phyloP scores from a whole-genome alignment of 1,284 basidiomycete species.

The Leccinum laetum region DNA sequence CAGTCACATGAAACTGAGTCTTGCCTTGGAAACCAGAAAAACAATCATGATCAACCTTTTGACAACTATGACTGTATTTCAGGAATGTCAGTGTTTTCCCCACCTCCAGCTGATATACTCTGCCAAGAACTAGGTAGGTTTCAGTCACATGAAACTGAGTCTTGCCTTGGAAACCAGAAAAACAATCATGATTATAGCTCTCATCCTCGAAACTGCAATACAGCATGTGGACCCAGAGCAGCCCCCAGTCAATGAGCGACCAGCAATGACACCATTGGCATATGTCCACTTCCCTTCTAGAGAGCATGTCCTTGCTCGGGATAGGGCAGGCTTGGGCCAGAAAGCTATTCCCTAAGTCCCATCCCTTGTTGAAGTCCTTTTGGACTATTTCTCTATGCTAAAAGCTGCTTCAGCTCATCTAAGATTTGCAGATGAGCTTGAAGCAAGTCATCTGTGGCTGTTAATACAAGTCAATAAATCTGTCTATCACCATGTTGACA shows the following conservation, averaged over 20 bases:
- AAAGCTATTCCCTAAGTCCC: slow-evolving; percentile 39
- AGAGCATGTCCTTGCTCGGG: no score
- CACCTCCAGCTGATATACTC: no score
- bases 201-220: slow-evolving; percentile 48
- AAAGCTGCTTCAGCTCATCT: slow-evolving; percentile 35
- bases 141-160: no score
- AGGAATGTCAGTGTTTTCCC: no score
- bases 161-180: no score
- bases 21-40: no score
- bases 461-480: slow-evolving; percentile 42
- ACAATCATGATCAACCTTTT: no score
- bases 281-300: no score
- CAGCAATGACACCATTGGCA: slow-evolving; percentile 36
- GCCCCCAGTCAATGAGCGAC: slow-evolving; percentile 46
- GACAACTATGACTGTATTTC: no score
- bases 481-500: slow-evolving; percentile 53
- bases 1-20: no score
- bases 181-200: no score
- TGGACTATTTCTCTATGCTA: slow-evolving; percentile 49
- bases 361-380: slow-evolving; percentile 59
- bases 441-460: slow-evolving; percentile 37
- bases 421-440: slow-evolving; percentile 34
- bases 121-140: no score
- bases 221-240: slow-evolving; percentile 62
- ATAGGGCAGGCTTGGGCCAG: slow-evolving; percentile 1